Evolutionary conservation across 2,329 filamentous ascomycete genomes (phyloP).

Genomic region (Alternaria consortialis): DNA sequence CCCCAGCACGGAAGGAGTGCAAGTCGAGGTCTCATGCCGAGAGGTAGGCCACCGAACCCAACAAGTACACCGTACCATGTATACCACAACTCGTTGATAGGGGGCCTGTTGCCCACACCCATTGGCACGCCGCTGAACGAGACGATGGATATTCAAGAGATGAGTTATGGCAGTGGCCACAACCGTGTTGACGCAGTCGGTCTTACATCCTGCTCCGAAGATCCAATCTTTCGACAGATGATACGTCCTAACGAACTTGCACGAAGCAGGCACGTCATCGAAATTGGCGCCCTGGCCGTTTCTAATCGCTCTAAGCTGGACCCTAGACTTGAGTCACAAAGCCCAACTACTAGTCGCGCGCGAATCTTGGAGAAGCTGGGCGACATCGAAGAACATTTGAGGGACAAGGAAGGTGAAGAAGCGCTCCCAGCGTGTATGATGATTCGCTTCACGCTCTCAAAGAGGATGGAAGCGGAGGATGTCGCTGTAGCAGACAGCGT

Average conservation of each 20-base stretch:
- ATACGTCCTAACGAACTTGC: constrained; percentile 21
- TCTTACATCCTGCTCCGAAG: neutral
- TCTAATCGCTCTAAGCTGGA: constrained; percentile 14
- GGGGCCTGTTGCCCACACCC: constrained; percentile 17
- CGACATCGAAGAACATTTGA: constrained; percentile 30
- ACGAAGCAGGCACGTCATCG: constrained; percentile 37
- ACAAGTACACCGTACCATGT: constrained; percentile 19
- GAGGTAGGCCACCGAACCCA: constrained; percentile 7
- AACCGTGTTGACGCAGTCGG: neutral
- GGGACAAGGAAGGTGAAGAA: constrained; percentile 14
- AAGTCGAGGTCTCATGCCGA: constrained; percentile 15
- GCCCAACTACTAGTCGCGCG: neutral
- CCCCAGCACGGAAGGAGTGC: constrained; percentile 9
- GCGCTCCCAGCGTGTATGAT: constrained; percentile 29
- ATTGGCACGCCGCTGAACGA: constrained; percentile 27
- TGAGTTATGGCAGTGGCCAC: neutral
- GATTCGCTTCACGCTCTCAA: constrained; percentile 22
- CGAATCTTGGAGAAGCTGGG: constrained; percentile 25
- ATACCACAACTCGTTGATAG: constrained; percentile 1
- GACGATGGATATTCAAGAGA: constrained; percentile 2
- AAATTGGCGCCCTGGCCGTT: constrained; percentile 44
- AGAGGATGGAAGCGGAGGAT: neutral
- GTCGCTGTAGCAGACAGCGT: neutral
- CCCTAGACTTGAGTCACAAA: constrained; percentile 1
- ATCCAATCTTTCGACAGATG: constrained; percentile 31